Base-by-base conservation (phyloP, 148 eudicot species). In the Euryodendron excelsum region DNA sequence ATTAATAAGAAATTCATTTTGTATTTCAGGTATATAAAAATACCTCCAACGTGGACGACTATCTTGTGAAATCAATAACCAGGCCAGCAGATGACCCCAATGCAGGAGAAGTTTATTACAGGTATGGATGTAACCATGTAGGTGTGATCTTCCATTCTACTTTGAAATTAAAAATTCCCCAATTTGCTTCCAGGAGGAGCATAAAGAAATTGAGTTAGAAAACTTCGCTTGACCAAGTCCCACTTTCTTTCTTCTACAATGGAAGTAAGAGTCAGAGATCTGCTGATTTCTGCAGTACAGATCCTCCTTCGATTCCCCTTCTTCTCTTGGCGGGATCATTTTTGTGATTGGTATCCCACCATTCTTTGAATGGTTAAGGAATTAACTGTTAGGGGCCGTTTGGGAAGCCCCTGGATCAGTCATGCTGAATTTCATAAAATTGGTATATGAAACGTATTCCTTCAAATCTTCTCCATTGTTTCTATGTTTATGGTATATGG, bases 81-180 rank as follows among this genome's bases (percentile, higher is more conserved):
- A 81, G 77, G 77, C 98, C 99, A 74, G 91, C 99, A 74, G 87
- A 87, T 53, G 99, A 96, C 78, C 99, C 99, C n/a, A 91, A 93
- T 70, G 94, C 99, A 3, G 95, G 95, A 60, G 99, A 96, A 82
- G 99, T 96, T 66, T 96, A 96, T 81, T 96, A 96, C 85, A 90
- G 99, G 99, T 96, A 83, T 79, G 85, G n/a, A 59, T 58, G 13
- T 25, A 13, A 27, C 28, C 45, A 20, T 34, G 45, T 31, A 21
- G 44, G 1, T 72, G 20, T 72, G 62, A 7, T 72, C 44, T 31
- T 72, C 34, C 20, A 41, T 39, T 34, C 21, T 39, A 30, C n/a
- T 14, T 47, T 69, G 34, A 45, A 23, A 1, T 69, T 21, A 55
- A 55, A 21, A 55, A 55, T 3, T 55, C 25, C 25, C 20, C 25